Evolutionary conservation across 2,329 filamentous ascomycete genomes (phyloP), one percentile per base, ranked within the genome.

Genomic region (Nigrospora oryzae): DNA sequence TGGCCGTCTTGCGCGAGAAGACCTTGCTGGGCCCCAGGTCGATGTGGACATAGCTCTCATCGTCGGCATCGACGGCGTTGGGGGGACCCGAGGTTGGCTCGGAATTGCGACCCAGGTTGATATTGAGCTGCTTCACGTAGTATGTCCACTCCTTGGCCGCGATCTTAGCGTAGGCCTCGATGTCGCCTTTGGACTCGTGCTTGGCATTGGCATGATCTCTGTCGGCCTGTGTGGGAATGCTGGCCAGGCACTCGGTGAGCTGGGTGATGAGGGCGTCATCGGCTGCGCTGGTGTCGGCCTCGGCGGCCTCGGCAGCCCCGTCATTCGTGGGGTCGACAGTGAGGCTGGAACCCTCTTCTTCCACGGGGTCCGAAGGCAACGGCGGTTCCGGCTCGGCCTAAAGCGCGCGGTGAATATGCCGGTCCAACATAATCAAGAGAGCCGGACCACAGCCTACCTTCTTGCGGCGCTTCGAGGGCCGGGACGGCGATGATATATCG

Each of bases 21-120:
- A 86, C 81, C 67, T 91, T 91, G 65, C 79, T 86, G 0, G 87
- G 87, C 1, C 87, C 86, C 31, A 98, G 73, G 61, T 98, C 91
- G 54, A 98, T 91, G 60, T 96, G 86, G 12, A 97, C 69, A 28
- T 67, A 69, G 15, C 74, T 67, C 13, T 72, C 66, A 37, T 75
- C 69, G 32, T 69, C 63, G 30, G 68, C 66, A 8, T 67, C 63
- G 30, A 65, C 69, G 40, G 69, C 65, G 43, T 67, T 67, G 34
- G 68, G 51, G 5, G 60, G 53, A 36, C 50, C 50, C 16, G 56
- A 56, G 32, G 49, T 58, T 49, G 59, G 66, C 47, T 84, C 81
- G 4, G 79, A 77, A 15, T 79, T 79, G 50, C 87, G 80, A 37
- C 87, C 87, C 51, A 93, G 89, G 52, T 85, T 82, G 58, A 89